These are phyloP conservation scores for Apiospora kogelbergensis DNA, from an alignment of 2,329 filamentous ascomycete genomes.

Conservation along the genomic window DNA sequence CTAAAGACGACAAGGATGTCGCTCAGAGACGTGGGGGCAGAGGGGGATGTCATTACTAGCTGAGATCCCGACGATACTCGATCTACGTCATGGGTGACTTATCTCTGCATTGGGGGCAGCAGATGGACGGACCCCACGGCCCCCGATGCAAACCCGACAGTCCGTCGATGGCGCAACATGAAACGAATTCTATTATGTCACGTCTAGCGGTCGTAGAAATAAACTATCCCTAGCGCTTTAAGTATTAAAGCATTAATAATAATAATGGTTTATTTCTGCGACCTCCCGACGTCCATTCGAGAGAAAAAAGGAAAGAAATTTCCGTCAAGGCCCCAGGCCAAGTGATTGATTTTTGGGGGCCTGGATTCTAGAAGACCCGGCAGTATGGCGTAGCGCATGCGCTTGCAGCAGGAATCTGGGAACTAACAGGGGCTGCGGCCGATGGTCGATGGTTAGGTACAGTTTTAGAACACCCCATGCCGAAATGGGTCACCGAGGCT, in stretches of 20 bases:
- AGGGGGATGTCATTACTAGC: too few species aligned
- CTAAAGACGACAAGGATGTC: constrained; percentile 14
- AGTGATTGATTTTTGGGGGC: neutral
- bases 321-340: too few species aligned
- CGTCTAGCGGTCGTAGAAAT: too few species aligned
- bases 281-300: too few species aligned
- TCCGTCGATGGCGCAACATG: neutral
- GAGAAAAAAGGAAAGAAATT: neutral
- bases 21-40: too few species aligned
- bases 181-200: neutral
- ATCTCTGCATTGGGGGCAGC: neutral
- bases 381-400: neutral
- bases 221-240: too few species aligned
- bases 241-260: too few species aligned
- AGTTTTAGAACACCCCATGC: neutral
- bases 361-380: neutral
- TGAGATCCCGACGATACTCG: neutral
- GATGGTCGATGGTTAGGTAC: neutral
- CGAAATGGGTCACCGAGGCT: constrained; percentile 9
- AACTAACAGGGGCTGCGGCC: neutral
- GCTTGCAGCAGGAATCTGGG: neutral
- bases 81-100: neutral
- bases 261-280: too few species aligned
- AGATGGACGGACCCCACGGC: neutral
- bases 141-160: neutral